A percentile compares a stretch with the other conserved stretches of the same genome.
Evolutionary conservation across 176 grass and related monocot genomes (phyloP).

Genomic region (Thinopyrum elongatum): DNA sequence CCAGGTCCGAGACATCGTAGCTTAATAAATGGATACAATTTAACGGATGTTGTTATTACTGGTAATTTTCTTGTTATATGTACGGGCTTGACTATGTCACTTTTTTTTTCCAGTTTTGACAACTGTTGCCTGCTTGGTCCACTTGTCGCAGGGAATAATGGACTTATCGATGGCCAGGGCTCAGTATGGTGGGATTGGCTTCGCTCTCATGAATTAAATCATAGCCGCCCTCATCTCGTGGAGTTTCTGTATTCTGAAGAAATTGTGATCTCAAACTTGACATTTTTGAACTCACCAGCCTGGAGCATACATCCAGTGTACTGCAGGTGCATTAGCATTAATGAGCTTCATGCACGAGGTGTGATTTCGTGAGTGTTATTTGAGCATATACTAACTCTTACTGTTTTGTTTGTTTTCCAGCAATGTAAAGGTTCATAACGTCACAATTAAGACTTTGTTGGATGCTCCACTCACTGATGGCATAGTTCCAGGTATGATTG

Average conservation of each 20-base stretch:
- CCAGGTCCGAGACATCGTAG: constrained; percentile 65
- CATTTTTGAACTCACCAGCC: constrained; percentile 79
- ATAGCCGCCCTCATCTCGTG: constrained; percentile 84
- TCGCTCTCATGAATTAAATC: constrained; percentile 52
- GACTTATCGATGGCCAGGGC: constrained; percentile 83
- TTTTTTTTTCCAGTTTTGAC: constrained; percentile 6
- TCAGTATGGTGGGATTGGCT: constrained; percentile 88
- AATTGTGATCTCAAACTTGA: constrained; percentile 80
- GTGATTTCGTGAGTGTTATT: constrained; percentile 4
- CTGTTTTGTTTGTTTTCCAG: constrained; percentile 42
- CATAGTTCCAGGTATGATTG: constrained; percentile 71
- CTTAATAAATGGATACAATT: constrained; percentile 81
- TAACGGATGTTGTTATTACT: constrained; percentile 82
- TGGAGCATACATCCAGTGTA: constrained; percentile 94
- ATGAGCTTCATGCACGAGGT: constrained; percentile 1
- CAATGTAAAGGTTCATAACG: constrained; percentile 70
- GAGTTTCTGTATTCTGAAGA: constrained; percentile 68
- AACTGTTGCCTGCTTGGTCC: neutral
- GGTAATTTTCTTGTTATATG: constrained; percentile 43
- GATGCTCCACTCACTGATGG: constrained; percentile 75
- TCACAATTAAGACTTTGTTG: constrained; percentile 58
- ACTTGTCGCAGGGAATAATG: constrained; percentile 58
- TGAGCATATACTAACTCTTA: constrained; percentile 7
- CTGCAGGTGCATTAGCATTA: constrained; percentile 50
- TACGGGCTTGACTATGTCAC: neutral